Percentiles rank a stretch among this genome's conserved stretches.
phyloP scores from a whole-genome alignment of 306 rosid genomes.

The Cicer bijugum region DNA sequence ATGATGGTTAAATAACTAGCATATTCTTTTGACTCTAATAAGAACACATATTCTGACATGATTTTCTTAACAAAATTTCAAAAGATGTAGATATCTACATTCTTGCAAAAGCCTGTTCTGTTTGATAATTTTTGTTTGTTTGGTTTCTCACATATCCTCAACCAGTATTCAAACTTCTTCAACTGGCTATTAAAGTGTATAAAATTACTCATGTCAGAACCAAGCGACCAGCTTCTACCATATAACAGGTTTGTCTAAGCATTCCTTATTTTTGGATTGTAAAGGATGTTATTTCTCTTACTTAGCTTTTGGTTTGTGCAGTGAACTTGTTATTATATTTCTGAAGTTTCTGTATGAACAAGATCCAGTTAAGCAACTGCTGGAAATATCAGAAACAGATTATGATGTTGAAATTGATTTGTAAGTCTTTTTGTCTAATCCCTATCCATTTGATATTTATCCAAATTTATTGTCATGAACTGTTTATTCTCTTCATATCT shows the following conservation, averaged over 20 bases:
- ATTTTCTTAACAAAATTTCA: conserved; percentile 34
- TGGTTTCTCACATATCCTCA: conserved; percentile 43
- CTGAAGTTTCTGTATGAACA: conserved; percentile 87
- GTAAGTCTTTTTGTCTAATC: conserved; percentile 57
- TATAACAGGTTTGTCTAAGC: conserved; percentile 69
- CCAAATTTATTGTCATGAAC: conserved; percentile 33
- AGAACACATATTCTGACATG: conserved; percentile 14
- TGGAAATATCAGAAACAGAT: conserved; percentile 74
- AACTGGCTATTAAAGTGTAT: conserved; percentile 95
- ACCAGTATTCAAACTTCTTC: conserved; percentile 93
- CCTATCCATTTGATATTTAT: conserved; percentile 1
- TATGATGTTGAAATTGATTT: conserved; percentile 68
- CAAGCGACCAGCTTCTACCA: conserved; percentile 90
- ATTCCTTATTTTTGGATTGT: conserved; percentile 36
- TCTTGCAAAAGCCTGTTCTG: conserved; percentile 30
- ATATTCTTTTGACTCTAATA: conserved; percentile 31
- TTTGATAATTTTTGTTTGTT: conserved; percentile 10
- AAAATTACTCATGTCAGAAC: conserved; percentile 87
- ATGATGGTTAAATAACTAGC: conserved; percentile 7
- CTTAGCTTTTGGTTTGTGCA: conserved; percentile 56
- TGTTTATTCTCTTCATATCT: conserved; percentile 28
- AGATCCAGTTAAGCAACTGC: conserved; percentile 88
- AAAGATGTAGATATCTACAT: conserved; percentile 1
- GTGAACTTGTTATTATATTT: conserved; percentile 91
- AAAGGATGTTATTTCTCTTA: conserved; percentile 42